phyloP scores from a whole-genome alignment of 2,329 filamentous ascomycete species.

The Epichloe brachyelytri region DNA sequence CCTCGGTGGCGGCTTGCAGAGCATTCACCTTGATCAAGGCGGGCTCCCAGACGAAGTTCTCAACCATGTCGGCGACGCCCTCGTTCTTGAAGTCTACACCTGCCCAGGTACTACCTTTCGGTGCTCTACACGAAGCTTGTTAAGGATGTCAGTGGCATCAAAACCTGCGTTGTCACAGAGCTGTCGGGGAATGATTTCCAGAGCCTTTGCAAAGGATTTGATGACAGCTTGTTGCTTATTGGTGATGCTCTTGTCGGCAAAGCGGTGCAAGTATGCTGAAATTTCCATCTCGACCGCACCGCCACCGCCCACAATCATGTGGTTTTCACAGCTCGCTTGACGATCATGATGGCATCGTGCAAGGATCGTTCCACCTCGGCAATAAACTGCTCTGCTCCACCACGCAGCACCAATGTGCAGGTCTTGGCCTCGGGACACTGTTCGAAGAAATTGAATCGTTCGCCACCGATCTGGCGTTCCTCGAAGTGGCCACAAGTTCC shows the following conservation, averaged over 20 bases:
- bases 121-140: slow-evolving; percentile 91
- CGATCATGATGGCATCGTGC: slow-evolving; percentile 99
- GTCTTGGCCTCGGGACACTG: slow-evolving; percentile 93
- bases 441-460: slow-evolving; percentile 98
- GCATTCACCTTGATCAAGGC: slow-evolving; percentile 94
- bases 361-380: slow-evolving; percentile 95
- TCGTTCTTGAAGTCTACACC: slow-evolving; percentile 92
- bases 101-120: slow-evolving; percentile 82
- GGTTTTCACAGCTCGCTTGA: slow-evolving; percentile 96
- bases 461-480: slow-evolving; percentile 91
- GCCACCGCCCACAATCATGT: slow-evolving; percentile 86
- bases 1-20: slow-evolving; percentile 89
- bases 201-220: slow-evolving; percentile 93
- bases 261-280: slow-evolving; percentile 83
- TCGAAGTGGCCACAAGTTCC: slow-evolving; percentile 86
- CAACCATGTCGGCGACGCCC: slow-evolving; percentile 88
- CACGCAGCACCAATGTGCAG: slow-evolving; percentile 87
- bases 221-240: slow-evolving; percentile 97
- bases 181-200: slow-evolving; percentile 93
- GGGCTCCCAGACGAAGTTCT: slow-evolving; percentile 94
- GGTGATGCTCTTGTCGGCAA: slow-evolving; percentile 81
- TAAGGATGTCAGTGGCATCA: slow-evolving; percentile 95
- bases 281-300: slow-evolving; percentile 95
- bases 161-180: slow-evolving; percentile 98
- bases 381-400: slow-evolving; percentile 97